Percentiles rank a stretch among this genome's conserved stretches.
Conservation (phyloP, 345 rosid species). For the Toxicodendron radicans region DNA sequence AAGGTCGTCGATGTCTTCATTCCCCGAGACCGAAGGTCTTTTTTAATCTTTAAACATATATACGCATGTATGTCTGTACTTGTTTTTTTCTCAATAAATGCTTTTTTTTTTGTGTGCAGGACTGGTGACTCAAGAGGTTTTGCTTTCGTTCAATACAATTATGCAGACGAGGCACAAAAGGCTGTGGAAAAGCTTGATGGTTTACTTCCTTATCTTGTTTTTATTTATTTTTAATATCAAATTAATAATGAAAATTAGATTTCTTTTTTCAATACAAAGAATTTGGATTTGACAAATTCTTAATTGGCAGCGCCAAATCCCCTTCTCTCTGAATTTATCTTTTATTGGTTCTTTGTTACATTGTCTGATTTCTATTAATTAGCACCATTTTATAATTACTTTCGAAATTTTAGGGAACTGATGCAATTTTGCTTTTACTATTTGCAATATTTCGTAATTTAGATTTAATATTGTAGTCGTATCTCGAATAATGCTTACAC, state of each 20-base stretch:
- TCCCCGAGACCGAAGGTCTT: constrained; percentile 88
- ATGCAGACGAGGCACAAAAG: constrained; percentile 73
- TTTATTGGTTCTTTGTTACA: no score
- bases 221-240: no score
- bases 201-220: no score
- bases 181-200: constrained; percentile 79
- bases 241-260: no score
- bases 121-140: constrained; percentile 71
- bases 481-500: background rate
- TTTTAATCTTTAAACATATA: no score
- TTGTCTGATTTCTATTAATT: background rate
- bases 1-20: constrained; percentile 85
- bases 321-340: background rate
- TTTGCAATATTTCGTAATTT: background rate
- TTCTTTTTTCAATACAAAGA: no score
- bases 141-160: constrained; percentile 74
- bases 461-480: background rate
- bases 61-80: no score
- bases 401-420: background rate
- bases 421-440: background rate
- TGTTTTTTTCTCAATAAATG: no score
- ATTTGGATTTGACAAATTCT: no score
- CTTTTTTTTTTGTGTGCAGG: no score
- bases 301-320: no score
- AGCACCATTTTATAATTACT: background rate